Base-by-base conservation (phyloP, 331 rosid species). In the Prunus yedoensis region DNA sequence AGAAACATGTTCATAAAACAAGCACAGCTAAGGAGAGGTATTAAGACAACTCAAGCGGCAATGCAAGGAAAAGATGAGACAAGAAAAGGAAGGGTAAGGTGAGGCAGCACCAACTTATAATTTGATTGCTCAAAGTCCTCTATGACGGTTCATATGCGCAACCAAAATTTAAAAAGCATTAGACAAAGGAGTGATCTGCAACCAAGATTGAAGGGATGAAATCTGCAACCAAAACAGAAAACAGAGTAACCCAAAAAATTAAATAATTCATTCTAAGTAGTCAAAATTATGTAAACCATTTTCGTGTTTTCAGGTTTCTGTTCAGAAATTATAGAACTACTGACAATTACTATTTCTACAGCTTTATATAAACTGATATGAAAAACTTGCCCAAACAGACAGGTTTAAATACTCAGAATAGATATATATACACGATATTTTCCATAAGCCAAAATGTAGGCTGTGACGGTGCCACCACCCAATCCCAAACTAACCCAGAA, bases 371-470 rank as follows among this genome's bases (percentile, higher is more conserved):
- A 57, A 41, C 38, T 57, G 8, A 66, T 7, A 57, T 38, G 18
- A 2, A 32, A 71, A 71, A 54, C 21, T 20, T 21, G n/a, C 16
- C 18, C 50, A 13, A 32, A 38, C n/a, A 18, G 30, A n/a, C 30
- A 54, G 17, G 28, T 70, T 35, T 47, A 50, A 72, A 79, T 5
- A 30, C 52, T 66, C 46, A 17, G 27, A 10, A 65, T 56, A 30
- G 5, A 35, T 5, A 67, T 45, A 62, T 17, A 75, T 11, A 25
- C 79, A 8, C 35, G 10, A 5, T 32, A 66, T 47, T 30, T 30
- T 67, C 59, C 49, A 21, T 17, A 47, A 35, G 11, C n/a, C 35
- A 49, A 46, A 66, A 66, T 79, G 78, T 4, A 51, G 53, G 57
- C 16, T 5, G 12, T 49, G 60, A 11, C 54, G 41, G 5, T 57